Base-by-base conservation (phyloP, 306 rosid genomes). In the Astragalus glycyphyllos region DNA sequence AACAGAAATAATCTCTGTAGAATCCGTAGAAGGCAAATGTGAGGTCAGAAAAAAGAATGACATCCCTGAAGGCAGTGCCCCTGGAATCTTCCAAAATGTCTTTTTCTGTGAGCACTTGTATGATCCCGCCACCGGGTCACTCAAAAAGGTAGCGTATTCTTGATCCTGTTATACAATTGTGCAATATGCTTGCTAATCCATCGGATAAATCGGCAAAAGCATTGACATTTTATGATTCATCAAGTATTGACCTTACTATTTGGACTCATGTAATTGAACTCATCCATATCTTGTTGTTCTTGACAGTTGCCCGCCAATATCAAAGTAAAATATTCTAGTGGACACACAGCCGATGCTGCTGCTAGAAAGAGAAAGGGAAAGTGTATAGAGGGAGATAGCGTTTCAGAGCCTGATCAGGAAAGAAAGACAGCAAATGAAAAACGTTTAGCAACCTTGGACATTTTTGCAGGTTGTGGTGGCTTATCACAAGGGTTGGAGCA, bases 401-500 rank as follows among this genome's bases (percentile, higher is more conserved):
- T 47, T 77, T 53, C 82, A 50, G 96, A 79, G 66, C 58, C 42
- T 20, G 87, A 73, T 26, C 79, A 68, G 17, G 86, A 77, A 69
- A 76, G 34, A 20, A 84, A 75, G 26, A 58, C 71, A 48, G 65
- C 68, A 16, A 68, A 59, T 73, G 85, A 82, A 50, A 83, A 81
- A 31, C 65, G 82, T 46, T 82, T 94, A 72, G 86, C 90, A 49
- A 94, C 99, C 38, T 78, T 94, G 56, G 97, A 94, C 82, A 91
- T 91, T 73, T 94, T 94, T 87, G 97, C 99, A 3, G 97, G 99
- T 1, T 94, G 99, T 78, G 99, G 97, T 70, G 99, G 99, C 61
- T 78, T 94, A 67, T 94, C 99, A 13, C 86, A 89, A 77, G 99
- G 99, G 34, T 78, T 94, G 83, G 84, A 84, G 66, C 89, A 83